Base-by-base conservation (phyloP, 169 alveolate species). In the Theileria parva region DNA sequence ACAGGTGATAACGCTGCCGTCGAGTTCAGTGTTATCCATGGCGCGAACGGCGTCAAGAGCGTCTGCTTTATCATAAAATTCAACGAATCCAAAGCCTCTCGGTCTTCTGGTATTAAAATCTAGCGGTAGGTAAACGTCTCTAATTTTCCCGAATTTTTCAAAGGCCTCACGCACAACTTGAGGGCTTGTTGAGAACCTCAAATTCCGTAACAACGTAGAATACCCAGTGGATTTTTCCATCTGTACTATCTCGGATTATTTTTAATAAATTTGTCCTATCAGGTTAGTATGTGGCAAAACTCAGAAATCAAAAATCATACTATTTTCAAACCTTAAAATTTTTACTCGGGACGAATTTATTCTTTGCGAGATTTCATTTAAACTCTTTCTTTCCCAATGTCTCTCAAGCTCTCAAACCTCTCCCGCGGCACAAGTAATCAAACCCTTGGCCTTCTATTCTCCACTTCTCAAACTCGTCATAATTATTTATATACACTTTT, bases 41-140 rank as follows among this genome's bases (percentile, higher is more conserved):
- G 85, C 88, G 72, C 86, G 92, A 25, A 95, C 87, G 13, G 98
- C 98, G 48, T 92, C 95, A 55, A 89, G 79, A 37, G 97, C 98
- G 44, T 88, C 95, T 69, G 88, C 85, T 37, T 93, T 93, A 21
- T 94, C 94, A 77, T 77, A 88, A 75, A 91, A 95, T 78, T 95
- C 98, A 5, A 95, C 96, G 65, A 95, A 95, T 0, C 98, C 97
- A 61, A 95, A 95, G 11, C 98, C 98, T 69, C 97, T 65, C 1
- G 97, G 97, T 28, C 92, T 78, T 69, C 85, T 83, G 28, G 96
- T 91, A 57, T 76, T 74, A 73, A 79, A 93, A 23, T 94, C 96
- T 25, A 91, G 85, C 17, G 96, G 96, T 53, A 93, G 85, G 80
- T 94, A 94, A 23, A 94, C 97, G 74, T 94, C 97, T 37, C 93